These are phyloP conservation scores for Volvox reticuliferus DNA, from an alignment of 139 green algal genomes.

Conservation along the genomic window DNA sequence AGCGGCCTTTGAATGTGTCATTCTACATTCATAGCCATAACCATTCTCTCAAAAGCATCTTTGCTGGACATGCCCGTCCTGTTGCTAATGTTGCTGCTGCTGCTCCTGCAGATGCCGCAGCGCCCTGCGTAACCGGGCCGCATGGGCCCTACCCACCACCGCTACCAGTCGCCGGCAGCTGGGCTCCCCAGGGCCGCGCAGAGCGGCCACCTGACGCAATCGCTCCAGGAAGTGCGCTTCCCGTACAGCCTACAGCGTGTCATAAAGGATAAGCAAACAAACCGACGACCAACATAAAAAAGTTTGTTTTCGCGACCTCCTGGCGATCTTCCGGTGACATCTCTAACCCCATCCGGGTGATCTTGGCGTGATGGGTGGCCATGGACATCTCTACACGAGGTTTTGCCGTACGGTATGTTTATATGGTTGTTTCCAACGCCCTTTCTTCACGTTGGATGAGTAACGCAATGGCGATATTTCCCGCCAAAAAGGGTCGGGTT, in stretches of 20 bases:
- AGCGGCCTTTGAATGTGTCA: too few species aligned
- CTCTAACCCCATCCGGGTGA: not conserved
- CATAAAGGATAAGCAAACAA: not conserved
- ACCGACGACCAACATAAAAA: too few species aligned
- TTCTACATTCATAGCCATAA: too few species aligned
- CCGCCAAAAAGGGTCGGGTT: not conserved
- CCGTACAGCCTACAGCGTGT: not conserved
- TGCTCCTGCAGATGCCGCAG: not conserved
- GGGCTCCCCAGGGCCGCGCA: not conserved
- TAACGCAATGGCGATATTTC: not conserved
- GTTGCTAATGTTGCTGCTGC: not conserved
- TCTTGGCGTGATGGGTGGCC: not conserved
- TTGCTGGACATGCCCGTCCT: too few species aligned
- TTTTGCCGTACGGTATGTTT: not conserved
- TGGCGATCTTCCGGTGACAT: not conserved
- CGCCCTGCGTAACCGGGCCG: not conserved
- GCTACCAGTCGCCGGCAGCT: conserved; percentile 17
- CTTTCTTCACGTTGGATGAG: not conserved
- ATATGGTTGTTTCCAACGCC: not conserved
- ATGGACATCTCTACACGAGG: not conserved
- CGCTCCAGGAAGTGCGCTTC: conserved; percentile 2
- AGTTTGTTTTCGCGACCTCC: not conserved
- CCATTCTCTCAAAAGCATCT: too few species aligned
- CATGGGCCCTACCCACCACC: conserved; percentile 27
- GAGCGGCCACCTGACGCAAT: not conserved